Evolutionary conservation across 805 yeast species (phyloP).

Genomic region (Saccharomycopsis oosterbeekiorum): DNA sequence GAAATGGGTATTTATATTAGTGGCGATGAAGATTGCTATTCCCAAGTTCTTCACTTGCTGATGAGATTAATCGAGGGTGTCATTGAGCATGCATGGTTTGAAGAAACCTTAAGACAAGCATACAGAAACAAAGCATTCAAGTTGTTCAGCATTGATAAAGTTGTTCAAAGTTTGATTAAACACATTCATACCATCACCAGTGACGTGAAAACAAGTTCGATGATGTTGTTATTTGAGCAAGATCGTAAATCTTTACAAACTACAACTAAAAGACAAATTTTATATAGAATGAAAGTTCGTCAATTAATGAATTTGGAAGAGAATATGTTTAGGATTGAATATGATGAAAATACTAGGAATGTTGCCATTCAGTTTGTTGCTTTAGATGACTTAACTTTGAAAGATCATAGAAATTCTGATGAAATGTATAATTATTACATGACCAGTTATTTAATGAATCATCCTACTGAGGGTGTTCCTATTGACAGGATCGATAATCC

Average conservation of each 20-base stretch:
- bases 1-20: slow-evolving; percentile 53
- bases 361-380: slow-evolving; percentile 77
- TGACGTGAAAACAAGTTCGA: slow-evolving; percentile 72
- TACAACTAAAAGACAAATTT: slow-evolving; percentile 76
- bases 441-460: slow-evolving; percentile 86
- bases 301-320: slow-evolving; percentile 76
- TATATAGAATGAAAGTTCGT: slow-evolving; percentile 83
- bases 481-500: slow-evolving; percentile 71
- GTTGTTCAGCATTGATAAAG: slow-evolving; percentile 72
- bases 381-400: slow-evolving; percentile 78
- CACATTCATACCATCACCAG: slow-evolving; percentile 79
- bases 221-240: slow-evolving; percentile 69
- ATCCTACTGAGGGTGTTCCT: slow-evolving; percentile 94
- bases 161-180: slow-evolving; percentile 59
- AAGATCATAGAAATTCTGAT: slow-evolving; percentile 56
- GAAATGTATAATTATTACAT: slow-evolving; percentile 90
- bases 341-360: slow-evolving; percentile 39
- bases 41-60: slow-evolving; percentile 55
- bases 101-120: slow-evolving; percentile 72
- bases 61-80: slow-evolving; percentile 66
- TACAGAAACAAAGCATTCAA: slow-evolving; percentile 72
- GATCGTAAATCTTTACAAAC: slow-evolving; percentile 58
- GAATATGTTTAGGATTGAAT: slow-evolving; percentile 83
- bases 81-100: slow-evolving; percentile 73
- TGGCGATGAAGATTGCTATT: slow-evolving; percentile 29